Percentiles rank a stretch among this genome's conserved stretches.
These are phyloP conservation scores for Paspalum notatum DNA, from an alignment of 176 grass and related monocot genomes.

Conservation along the genomic window DNA sequence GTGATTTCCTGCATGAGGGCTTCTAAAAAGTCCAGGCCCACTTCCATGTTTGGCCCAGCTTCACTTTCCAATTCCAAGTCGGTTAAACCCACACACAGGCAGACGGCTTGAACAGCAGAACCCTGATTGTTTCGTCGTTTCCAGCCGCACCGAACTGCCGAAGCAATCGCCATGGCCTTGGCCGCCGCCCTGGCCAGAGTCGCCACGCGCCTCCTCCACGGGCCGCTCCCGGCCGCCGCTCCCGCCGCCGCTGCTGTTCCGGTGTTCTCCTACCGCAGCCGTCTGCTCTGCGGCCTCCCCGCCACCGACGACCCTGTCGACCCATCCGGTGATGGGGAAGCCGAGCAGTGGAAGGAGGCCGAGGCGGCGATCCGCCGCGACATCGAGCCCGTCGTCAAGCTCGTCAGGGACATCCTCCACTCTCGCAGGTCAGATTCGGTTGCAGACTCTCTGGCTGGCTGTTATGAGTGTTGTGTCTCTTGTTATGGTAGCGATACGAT, in stretches of 20 bases:
- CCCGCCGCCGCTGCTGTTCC: not conserved
- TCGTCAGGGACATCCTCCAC: slow-evolving; percentile 43
- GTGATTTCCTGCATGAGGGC: too few species aligned
- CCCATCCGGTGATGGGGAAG: not conserved
- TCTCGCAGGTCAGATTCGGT: slow-evolving; percentile 17
- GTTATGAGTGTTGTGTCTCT: not conserved
- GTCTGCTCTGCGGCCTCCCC: slow-evolving; percentile 31
- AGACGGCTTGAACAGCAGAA: too few species aligned
- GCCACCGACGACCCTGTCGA: slow-evolving; percentile 2
- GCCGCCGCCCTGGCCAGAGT: slow-evolving; percentile 34
- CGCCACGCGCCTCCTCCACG: slow-evolving; percentile 42
- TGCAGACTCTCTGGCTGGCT: not conserved
- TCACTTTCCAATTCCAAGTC: too few species aligned
- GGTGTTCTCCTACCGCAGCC: not conserved
- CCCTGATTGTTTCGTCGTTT: not conserved
- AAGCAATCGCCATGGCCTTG: slow-evolving; percentile 40
- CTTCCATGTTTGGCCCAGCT: not conserved
- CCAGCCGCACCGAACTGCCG: not conserved
- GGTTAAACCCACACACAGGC: not conserved
- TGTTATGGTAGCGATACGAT: not conserved
- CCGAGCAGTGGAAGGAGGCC: slow-evolving; percentile 3
- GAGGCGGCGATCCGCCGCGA: slow-evolving; percentile 44
- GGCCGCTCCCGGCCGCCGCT: not conserved
- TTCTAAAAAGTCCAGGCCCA: not conserved
- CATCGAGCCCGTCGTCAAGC: slow-evolving; percentile 25